phyloP scores from a whole-genome alignment of 2,329 filamentous ascomycete species.

The Epichloe scottii region DNA sequence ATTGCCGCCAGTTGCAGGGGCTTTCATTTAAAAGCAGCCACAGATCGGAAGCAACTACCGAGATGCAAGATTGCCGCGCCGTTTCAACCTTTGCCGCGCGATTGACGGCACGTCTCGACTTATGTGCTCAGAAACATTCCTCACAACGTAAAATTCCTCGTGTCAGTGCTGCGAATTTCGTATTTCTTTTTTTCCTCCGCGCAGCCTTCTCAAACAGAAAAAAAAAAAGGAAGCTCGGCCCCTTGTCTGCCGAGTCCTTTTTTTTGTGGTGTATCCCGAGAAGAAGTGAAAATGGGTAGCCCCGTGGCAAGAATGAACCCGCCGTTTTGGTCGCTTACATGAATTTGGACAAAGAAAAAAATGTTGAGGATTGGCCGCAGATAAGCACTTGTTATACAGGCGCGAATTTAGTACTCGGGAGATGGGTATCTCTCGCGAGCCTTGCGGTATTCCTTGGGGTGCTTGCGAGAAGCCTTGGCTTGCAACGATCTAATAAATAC shows the following conservation, averaged over 20 bases:
- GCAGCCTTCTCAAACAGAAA: not conserved
- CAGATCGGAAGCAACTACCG: constrained; percentile 24
- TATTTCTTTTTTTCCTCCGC: too few species aligned
- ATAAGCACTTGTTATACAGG: constrained; percentile 4
- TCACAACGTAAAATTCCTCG: not conserved
- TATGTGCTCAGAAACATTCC: not conserved
- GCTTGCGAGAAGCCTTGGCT: constrained; percentile 57
- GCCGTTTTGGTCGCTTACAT: not conserved
- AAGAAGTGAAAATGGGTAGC: not conserved
- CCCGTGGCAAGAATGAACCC: not conserved
- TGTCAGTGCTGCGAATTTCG: too few species aligned
- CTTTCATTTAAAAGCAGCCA: constrained; percentile 25
- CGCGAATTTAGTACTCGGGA: constrained; percentile 42
- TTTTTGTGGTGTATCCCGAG: not conserved
- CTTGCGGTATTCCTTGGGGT: constrained; percentile 57
- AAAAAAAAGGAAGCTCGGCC: not conserved
- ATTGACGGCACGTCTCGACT: constrained; percentile 18
- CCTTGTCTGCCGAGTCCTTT: not conserved
- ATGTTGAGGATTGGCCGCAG: not conserved
- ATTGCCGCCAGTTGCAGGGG: constrained; percentile 13
- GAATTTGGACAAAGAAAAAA: not conserved
- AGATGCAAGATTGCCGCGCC: constrained; percentile 22
- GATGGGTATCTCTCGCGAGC: constrained; percentile 55
- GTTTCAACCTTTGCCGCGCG: constrained; percentile 9
- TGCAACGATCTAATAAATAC: constrained; percentile 40